These are phyloP conservation scores for Ceratocystiopsis brevicomis DNA, from an alignment of 2,329 filamentous ascomycete genomes.

Conservation along the genomic window DNA sequence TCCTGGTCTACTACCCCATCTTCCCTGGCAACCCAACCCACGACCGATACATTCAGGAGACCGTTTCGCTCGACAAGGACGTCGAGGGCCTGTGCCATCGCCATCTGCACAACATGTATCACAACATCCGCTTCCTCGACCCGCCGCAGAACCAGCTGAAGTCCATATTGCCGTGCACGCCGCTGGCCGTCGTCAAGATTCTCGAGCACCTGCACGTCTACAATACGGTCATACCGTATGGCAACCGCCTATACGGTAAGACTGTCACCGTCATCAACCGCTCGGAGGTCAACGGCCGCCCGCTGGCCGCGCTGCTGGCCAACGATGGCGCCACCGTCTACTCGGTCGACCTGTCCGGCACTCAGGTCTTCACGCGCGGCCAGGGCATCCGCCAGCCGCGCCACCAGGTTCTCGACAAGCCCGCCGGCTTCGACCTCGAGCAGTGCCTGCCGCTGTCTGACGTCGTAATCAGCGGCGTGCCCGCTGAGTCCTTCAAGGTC, in stretches of 20 bases:
- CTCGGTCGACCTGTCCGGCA: conserved; percentile 78
- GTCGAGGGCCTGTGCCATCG: conserved; percentile 88
- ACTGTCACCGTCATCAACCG: conserved; percentile 94
- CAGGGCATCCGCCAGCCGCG: conserved; percentile 68
- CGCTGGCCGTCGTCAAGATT: conserved; percentile 90
- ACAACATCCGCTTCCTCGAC: conserved; percentile 91
- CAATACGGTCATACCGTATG: conserved; percentile 82
- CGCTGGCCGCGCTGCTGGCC: conserved; percentile 76
- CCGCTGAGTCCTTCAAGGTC: conserved; percentile 75
- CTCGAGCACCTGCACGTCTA: conserved; percentile 91
- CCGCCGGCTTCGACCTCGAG: conserved; percentile 52
- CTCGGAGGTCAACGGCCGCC: conserved; percentile 85
- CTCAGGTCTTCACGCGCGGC: conserved; percentile 82
- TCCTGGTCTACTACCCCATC: conserved; percentile 97
- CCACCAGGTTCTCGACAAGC: conserved; percentile 73
- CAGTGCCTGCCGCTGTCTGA: conserved; percentile 76
- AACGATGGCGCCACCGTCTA: conserved; percentile 95
- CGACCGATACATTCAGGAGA: conserved; percentile 91
- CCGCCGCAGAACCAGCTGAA: conserved; percentile 59
- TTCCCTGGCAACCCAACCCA: conserved; percentile 63
- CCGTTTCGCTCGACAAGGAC: conserved; percentile 76
- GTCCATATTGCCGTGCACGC: conserved; percentile 87
- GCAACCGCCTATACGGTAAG: conserved; percentile 81
- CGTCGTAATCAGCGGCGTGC: conserved; percentile 87
- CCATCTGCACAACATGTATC: conserved; percentile 98